These are phyloP conservation scores for Cylindrotheca closterium DNA, from an alignment of 108 stramenopile species.

Conservation along the genomic window DNA sequence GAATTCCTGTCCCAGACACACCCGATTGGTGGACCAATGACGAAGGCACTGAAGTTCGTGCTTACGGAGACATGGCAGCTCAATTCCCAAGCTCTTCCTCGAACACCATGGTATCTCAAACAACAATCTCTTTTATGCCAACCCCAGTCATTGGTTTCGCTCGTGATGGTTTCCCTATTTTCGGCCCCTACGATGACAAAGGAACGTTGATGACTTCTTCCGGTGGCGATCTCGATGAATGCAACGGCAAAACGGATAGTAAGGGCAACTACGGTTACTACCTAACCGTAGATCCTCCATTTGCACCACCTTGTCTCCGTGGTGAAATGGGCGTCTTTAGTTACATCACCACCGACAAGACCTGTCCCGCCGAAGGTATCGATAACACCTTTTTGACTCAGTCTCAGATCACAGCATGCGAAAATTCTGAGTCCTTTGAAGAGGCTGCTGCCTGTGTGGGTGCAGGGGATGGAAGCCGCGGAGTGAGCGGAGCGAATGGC, in stretches of 20 bases:
- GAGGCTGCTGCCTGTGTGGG: too few relatives aligned
- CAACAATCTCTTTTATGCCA: not conserved
- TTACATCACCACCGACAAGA: constrained; percentile 1
- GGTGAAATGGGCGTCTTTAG: constrained; percentile 9
- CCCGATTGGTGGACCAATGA: too few relatives aligned
- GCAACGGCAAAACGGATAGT: constrained; percentile 27
- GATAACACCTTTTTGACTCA: not conserved
- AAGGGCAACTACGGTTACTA: constrained; percentile 25
- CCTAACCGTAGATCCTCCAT: constrained; percentile 29
- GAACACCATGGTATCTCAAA: not conserved
- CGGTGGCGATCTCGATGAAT: constrained; percentile 15
- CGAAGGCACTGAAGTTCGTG: too few relatives aligned
- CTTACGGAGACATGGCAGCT: too few relatives aligned
- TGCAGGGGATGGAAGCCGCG: too few relatives aligned
- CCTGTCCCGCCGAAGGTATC: constrained; percentile 12
- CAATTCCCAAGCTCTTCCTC: too few relatives aligned
- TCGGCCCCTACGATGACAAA: constrained; percentile 27
- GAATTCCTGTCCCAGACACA: too few relatives aligned
- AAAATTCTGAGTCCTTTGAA: too few relatives aligned
- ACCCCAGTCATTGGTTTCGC: constrained; percentile 37
- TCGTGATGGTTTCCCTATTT: constrained; percentile 35
- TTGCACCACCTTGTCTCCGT: constrained; percentile 25
- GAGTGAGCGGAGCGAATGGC: too few relatives aligned
- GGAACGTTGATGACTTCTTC: constrained; percentile 6
- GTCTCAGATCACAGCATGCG: not conserved